A percentile compares a stretch with the other conserved stretches of the same genome.
These are phyloP conservation scores for Stagonosporopsis cucurbitacearum DNA, from an alignment of 2,329 filamentous ascomycete genomes.

Conservation along the genomic window DNA sequence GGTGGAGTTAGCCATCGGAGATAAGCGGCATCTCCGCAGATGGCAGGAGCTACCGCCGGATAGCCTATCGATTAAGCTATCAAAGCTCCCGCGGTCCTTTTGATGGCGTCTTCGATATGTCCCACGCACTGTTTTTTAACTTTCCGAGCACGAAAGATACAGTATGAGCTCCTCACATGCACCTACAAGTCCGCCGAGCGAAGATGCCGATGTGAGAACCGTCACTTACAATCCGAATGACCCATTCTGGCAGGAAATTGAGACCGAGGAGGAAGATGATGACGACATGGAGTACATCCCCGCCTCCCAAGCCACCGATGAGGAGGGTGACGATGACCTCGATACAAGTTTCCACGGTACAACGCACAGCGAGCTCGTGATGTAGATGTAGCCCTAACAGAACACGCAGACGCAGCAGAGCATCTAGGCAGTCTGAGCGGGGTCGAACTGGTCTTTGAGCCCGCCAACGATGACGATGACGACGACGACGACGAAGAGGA, in stretches of 20 bases:
- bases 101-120: constrained; percentile 11
- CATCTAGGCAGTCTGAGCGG: constrained; percentile 51
- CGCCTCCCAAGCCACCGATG: constrained; percentile 49
- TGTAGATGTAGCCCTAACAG: background rate
- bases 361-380: background rate
- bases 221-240: constrained; percentile 43
- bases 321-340: constrained; percentile 49
- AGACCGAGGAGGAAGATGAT: constrained; percentile 54
- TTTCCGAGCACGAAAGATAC: background rate
- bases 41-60: constrained; percentile 6
- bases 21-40: constrained; percentile 4
- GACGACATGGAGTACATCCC: constrained; percentile 61
- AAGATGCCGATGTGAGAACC: constrained; percentile 34
- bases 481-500: constrained; percentile 46
- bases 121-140: background rate
- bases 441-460: constrained; percentile 52
- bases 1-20: constrained; percentile 7
- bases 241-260: constrained; percentile 43
- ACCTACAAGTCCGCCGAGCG: constrained; percentile 32
- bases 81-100: constrained; percentile 9
- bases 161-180: constrained; percentile 37
- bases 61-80: constrained; percentile 16
- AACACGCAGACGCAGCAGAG: constrained; percentile 47
- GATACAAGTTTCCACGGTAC: constrained; percentile 47
- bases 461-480: constrained; percentile 49